Evolutionary conservation across 768 basidiomycete genomes (phyloP).

Genomic region (Kwoniella dejecticola): DNA sequence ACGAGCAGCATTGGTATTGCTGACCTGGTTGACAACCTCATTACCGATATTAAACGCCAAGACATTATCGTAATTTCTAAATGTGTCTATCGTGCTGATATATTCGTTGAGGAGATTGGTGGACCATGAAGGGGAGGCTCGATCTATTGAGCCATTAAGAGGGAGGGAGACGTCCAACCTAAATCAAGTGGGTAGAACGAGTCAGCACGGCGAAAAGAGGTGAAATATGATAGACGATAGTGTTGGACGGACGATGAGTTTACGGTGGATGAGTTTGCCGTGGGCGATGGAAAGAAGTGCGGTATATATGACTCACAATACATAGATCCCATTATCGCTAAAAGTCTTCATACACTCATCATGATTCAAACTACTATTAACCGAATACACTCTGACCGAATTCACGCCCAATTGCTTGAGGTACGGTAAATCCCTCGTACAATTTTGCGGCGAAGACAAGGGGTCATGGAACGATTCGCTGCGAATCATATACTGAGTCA

Average conservation of each 20-base stretch:
- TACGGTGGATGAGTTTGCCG: too few species aligned
- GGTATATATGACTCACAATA: slow-evolving; percentile 80
- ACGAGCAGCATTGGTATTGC: slow-evolving; percentile 64
- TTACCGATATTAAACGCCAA: slow-evolving; percentile 89
- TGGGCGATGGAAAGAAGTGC: too few species aligned
- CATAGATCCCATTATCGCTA: slow-evolving; percentile 78
- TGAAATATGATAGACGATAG: too few species aligned
- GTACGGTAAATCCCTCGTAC: slow-evolving; percentile 76
- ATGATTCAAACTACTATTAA: slow-evolving; percentile 78
- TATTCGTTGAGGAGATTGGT: slow-evolving; percentile 79
- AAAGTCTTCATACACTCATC: slow-evolving; percentile 81
- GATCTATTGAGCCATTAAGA: slow-evolving; percentile 74
- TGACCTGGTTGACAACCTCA: slow-evolving; percentile 66
- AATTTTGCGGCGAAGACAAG: slow-evolving; percentile 67
- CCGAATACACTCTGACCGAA: slow-evolving; percentile 80
- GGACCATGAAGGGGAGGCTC: slow-evolving; percentile 72
- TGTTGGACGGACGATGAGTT: too few species aligned
- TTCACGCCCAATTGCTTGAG: slow-evolving; percentile 77
- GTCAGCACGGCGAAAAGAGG: too few species aligned
- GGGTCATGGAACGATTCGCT: slow-evolving; percentile 74
- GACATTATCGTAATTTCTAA: slow-evolving; percentile 83
- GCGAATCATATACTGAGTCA: background rate
- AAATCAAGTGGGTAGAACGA: too few species aligned
- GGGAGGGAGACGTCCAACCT: slow-evolving; percentile 87
- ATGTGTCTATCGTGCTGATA: slow-evolving; percentile 72